phyloP scores from a whole-genome alignment of 305 asterid species.

The Coffea humblotiana region DNA sequence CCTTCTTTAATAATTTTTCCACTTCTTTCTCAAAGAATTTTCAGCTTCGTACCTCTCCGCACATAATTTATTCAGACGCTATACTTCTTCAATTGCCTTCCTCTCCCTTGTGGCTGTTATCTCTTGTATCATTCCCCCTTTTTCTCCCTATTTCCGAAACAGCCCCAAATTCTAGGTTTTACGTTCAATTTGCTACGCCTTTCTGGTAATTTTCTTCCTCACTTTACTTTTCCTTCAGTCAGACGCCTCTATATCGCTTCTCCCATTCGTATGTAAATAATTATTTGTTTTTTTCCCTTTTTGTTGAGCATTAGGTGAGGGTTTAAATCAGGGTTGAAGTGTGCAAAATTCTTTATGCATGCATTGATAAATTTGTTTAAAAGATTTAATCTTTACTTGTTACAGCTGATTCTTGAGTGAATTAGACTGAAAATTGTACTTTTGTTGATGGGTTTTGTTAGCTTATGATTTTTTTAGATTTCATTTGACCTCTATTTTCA shows the following conservation, averaged over 20 bases:
- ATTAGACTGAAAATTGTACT: not conserved
- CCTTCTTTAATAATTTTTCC: constrained; percentile 82
- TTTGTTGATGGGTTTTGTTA: not conserved
- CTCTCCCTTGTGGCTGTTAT: constrained; percentile 19
- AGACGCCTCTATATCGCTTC: not conserved
- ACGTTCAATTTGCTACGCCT: constrained; percentile 34
- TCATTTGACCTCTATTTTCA: not conserved
- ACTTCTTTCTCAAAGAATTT: constrained; percentile 80
- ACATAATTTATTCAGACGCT: constrained; percentile 78
- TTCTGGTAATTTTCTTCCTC: constrained; percentile 38
- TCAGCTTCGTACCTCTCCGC: constrained; percentile 98
- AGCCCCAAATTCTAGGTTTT: constrained; percentile 59
- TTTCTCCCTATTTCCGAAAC: constrained; percentile 44
- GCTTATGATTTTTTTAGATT: not conserved
- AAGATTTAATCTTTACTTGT: not conserved
- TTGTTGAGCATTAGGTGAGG: not conserved
- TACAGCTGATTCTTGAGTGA: not conserved
- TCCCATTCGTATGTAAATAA: not conserved
- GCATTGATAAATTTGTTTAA: not conserved
- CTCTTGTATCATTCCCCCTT: constrained; percentile 28
- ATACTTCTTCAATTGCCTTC: constrained; percentile 40
- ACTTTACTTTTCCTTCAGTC: constrained; percentile 16
- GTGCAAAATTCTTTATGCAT: not conserved
- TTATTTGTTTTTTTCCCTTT: not conserved
- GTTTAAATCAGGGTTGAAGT: not conserved